phyloP scores from a whole-genome alignment of 1,139 yeast genomes.

The Pichia sp. region DNA sequence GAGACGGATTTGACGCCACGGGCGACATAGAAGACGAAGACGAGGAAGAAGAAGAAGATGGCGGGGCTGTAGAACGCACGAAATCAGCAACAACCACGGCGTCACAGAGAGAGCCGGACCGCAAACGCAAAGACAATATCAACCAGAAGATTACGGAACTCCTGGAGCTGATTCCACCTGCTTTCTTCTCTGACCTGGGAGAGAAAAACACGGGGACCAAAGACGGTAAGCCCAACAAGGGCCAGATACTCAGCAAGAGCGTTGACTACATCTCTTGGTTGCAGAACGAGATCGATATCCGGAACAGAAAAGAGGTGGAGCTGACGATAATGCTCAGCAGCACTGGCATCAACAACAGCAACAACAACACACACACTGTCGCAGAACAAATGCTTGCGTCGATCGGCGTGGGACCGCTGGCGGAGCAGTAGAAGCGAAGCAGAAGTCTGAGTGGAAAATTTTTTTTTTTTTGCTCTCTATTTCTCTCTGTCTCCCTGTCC shows the following conservation, averaged over 20 bases:
- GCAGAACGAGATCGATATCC: constrained; percentile 71
- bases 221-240: constrained; percentile 91
- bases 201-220: constrained; percentile 57
- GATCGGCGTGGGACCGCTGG: constrained; percentile 77
- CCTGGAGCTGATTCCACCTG: constrained; percentile 60
- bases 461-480: neutral
- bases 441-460: too few species aligned
- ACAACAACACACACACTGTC: constrained; percentile 53
- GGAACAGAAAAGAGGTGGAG: constrained; percentile 74
- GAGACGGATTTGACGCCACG: too few species aligned
- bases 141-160: constrained; percentile 85
- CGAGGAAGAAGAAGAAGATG: constrained; percentile 9
- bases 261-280: constrained; percentile 76
- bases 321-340: constrained; percentile 27
- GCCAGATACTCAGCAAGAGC: constrained; percentile 77
- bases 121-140: constrained; percentile 80
- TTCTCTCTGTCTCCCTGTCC: neutral
- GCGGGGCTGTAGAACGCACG: neutral
- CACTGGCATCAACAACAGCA: neutral
- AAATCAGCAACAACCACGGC: constrained; percentile 7
- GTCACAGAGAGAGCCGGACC: constrained; percentile 35
- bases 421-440: constrained; percentile 23
- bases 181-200: constrained; percentile 40
- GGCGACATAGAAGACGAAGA: constrained; percentile 4
- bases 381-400: constrained; percentile 74